phyloP scores from a whole-genome alignment of 163 green algal genomes.

The Trebouxia gelatinosa region DNA sequence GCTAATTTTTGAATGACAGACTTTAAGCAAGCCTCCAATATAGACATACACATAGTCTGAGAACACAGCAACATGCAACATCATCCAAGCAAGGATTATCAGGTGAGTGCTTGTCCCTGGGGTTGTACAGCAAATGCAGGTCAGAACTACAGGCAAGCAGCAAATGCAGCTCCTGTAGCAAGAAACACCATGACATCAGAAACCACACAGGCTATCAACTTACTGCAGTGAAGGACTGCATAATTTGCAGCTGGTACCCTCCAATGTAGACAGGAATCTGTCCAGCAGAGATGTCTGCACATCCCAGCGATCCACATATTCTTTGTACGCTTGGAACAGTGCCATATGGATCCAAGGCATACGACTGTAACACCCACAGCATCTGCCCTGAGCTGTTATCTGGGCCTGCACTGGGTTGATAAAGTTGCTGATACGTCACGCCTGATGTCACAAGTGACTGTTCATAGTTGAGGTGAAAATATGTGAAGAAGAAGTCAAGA shows the following conservation, averaged over 20 bases:
- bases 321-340: slow-evolving; percentile 2
- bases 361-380: not conserved
- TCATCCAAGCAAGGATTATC: not conserved
- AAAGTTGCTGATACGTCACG: not conserved
- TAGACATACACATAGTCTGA: not conserved
- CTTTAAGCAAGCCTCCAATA: too few species aligned
- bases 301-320: not conserved
- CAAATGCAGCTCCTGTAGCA: too few species aligned
- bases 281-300: slow-evolving; percentile 5
- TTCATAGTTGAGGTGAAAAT: slow-evolving; percentile 24
- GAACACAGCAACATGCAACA: not conserved
- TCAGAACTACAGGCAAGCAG: not conserved
- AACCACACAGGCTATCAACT: not conserved
- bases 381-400: not conserved
- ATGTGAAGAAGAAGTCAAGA: slow-evolving; percentile 15
- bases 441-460: slow-evolving; percentile 1
- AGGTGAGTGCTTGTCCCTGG: not conserved
- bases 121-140: not conserved
- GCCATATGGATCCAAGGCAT: slow-evolving; percentile 3
- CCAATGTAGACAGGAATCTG: slow-evolving; percentile 11
- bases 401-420: not conserved
- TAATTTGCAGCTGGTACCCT: slow-evolving; percentile 10
- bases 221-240: slow-evolving; percentile 12
- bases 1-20: too few species aligned
- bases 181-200: not conserved